A percentile compares a stretch with the other conserved stretches of the same genome.
phyloP scores from a whole-genome alignment of 140 eudicot genomes.

The Senecio squalidus region DNA sequence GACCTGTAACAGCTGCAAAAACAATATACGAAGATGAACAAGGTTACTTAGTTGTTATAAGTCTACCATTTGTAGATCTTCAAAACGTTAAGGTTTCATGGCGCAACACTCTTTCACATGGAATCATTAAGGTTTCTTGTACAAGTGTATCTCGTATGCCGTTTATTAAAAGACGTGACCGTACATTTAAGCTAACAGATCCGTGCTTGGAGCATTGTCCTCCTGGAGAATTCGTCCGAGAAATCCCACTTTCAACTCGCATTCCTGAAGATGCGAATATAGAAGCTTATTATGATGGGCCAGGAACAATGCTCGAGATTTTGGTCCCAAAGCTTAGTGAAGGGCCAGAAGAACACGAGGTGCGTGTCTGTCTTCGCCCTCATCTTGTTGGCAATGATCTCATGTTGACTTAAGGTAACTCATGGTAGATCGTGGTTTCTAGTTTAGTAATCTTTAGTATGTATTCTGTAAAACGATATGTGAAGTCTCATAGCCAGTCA shows the following conservation, averaged over 20 bases:
- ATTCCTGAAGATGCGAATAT: conserved; percentile 89
- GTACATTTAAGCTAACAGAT: conserved; percentile 76
- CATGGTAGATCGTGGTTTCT: conserved; percentile 26
- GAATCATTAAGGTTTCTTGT: conserved; percentile 78
- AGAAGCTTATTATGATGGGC: conserved; percentile 87
- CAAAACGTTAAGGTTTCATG: conserved; percentile 85
- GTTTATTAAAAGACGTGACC: conserved; percentile 58
- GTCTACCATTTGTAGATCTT: conserved; percentile 86
- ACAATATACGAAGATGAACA: conserved; percentile 76
- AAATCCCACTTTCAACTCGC: conserved; percentile 76
- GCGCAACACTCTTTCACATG: conserved; percentile 83
- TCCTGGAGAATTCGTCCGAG: conserved; percentile 88
- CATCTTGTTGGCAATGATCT: conserved; percentile 64
- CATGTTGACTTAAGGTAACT: conserved; percentile 47
- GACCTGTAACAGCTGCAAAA: conserved; percentile 90
- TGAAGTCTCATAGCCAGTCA: conserved; percentile 11
- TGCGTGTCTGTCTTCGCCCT: conserved; percentile 80
- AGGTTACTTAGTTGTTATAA: conserved; percentile 65
- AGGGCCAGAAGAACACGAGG: conserved; percentile 92
- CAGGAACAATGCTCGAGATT: conserved; percentile 78
- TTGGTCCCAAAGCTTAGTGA: conserved; percentile 78
- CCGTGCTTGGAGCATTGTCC: conserved; percentile 81
- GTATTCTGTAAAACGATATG: conserved; percentile 19
- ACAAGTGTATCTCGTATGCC: conserved; percentile 64
- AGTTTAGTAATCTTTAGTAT: conserved; percentile 23